These are phyloP conservation scores for Salicornia ramosissima DNA, from an alignment of 148 eudicot species.

Conservation along the genomic window DNA sequence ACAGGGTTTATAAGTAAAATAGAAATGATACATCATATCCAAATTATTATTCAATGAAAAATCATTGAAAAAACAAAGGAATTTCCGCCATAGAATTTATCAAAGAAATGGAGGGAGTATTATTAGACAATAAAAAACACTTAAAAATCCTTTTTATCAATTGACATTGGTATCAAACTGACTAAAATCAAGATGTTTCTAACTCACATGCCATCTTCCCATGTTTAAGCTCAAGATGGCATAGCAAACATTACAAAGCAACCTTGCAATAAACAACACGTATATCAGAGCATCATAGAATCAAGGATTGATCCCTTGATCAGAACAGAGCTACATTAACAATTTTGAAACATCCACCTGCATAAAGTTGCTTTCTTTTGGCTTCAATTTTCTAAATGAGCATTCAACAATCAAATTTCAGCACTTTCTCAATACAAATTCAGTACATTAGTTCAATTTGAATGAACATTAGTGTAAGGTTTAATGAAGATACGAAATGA, in stretches of 20 bases:
- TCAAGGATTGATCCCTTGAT: background rate
- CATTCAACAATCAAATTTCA: background rate
- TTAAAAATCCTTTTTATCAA: background rate
- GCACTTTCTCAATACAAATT: background rate
- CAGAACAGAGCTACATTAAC: background rate
- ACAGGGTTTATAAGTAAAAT: background rate
- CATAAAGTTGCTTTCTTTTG: background rate
- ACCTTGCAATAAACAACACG: background rate
- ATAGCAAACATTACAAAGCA: background rate
- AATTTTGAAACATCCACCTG: background rate
- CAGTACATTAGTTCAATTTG: no score
- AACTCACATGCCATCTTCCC: slow-evolving; percentile 5
- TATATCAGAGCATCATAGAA: background rate
- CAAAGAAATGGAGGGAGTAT: no score
- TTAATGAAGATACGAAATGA: no score
- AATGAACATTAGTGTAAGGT: no score
- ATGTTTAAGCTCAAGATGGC: background rate
- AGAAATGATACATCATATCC: background rate
- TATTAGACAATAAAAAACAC: background rate
- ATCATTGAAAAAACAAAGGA: no score
- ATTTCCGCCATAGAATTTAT: no score
- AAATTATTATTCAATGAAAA: background rate
- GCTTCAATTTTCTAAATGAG: no score
- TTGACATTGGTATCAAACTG: background rate
- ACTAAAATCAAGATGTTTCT: background rate